Percentiles rank a stretch among this genome's conserved stretches.
Evolutionary conservation across 345 rosid genomes (phyloP).

Genomic region (Eucalyptus urophylla): DNA sequence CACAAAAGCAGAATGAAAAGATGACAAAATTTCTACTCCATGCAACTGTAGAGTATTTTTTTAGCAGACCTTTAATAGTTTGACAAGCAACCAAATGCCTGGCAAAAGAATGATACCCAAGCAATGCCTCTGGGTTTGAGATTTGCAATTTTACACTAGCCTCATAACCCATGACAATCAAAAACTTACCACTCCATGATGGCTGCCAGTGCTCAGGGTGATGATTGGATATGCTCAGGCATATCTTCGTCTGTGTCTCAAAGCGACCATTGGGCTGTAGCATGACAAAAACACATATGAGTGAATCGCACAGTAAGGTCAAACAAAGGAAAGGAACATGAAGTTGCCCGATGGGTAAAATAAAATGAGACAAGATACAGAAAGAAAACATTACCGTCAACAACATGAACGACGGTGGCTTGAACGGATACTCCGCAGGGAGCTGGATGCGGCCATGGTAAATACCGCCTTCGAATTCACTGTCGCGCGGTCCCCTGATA

Average conservation of each 20-base stretch:
- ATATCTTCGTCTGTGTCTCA: conserved; percentile 88
- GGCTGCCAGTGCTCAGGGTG: conserved; percentile 99
- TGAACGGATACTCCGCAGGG: conserved; percentile 92
- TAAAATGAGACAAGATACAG: neutral
- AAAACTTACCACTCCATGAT: conserved; percentile 85
- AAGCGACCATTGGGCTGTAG: conserved; percentile 91
- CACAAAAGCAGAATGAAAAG: neutral
- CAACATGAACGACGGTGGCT: conserved; percentile 95
- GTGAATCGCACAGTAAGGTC: neutral
- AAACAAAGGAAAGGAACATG: neutral
- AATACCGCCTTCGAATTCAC: conserved; percentile 94
- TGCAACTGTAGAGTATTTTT: neutral
- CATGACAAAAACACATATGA: neutral
- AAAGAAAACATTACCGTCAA: conserved; percentile 43
- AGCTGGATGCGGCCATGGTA: conserved; percentile 97
- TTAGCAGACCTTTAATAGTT: neutral
- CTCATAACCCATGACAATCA: neutral
- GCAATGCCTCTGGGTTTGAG: neutral
- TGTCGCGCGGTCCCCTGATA: conserved; percentile 67
- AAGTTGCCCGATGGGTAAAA: neutral
- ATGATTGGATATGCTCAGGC: conserved; percentile 92
- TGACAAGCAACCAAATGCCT: neutral
- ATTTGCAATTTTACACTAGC: neutral
- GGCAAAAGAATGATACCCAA: neutral
- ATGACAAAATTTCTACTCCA: neutral